Base-by-base conservation (phyloP, 176 grass and related monocot species). In the Musa schizocarpa region DNA sequence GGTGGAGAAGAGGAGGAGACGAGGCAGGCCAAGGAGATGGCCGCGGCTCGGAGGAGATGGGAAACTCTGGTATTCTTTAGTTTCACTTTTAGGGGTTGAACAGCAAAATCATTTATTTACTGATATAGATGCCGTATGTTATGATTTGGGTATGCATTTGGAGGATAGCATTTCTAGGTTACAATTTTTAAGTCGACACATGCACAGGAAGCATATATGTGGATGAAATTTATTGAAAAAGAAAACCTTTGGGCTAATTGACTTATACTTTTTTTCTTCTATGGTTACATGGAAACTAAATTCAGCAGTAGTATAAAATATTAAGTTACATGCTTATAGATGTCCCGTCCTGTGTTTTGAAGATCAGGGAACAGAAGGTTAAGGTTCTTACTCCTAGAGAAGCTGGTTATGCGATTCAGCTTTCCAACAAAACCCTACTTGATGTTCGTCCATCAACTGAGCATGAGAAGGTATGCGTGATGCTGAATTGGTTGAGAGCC, bases 361-460 rank as follows among this genome's bases (percentile, higher is more conserved):
- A 98, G 95, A 89, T 98, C 65, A 98, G 90, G 72, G 95, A 98
- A 78, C 88, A 93, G 73, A 98, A 98, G 77, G 83, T 98, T 54
- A 98, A 93, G 85, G 89, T 82, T 26, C 90, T 98, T 77, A 86
- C 88, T 51, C 90, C 95, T 2, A 93, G 90, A 74, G 95, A 98
- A 93, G 95, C 90, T 65, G 95, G 95, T 3, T 98, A 98, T 74
- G 87, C 90, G 19, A 91, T 88, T 82, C 92, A 93, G 73, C 86
- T 93, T 50, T 89, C 88, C 16, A 82, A 85, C 79, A 98, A 93
- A 74, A 54, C 78, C 71, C 90, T 98, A 34, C 76, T 98, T 70
- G 95, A 98, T 91, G 95, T 98, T 21, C 87, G 95, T 49, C 95
- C 95, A 34, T 88, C 90, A 24, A 86, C 80, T 56, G 90, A 98